Evolutionary conservation across 768 basidiomycete species (phyloP).

Genomic region (Pulveroboletus sp.): DNA sequence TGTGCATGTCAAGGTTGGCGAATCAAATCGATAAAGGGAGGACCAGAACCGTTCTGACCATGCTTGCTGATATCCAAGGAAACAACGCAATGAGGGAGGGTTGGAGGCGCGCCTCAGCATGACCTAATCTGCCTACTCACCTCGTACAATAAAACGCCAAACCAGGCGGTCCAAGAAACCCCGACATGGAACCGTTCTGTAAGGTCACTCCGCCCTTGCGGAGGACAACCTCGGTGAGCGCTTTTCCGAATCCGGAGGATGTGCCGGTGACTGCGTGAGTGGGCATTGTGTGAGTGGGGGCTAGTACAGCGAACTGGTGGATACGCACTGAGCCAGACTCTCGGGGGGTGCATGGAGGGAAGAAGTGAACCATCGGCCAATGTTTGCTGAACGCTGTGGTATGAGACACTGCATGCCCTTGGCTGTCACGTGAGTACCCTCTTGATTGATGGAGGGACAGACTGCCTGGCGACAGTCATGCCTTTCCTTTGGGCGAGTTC

Average conservation of each 20-base stretch:
- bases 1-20: not conserved
- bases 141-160: constrained; percentile 11
- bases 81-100: too few relatives aligned
- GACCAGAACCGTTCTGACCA: not conserved
- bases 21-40: not conserved
- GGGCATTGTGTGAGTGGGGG: not conserved
- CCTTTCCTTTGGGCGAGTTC: not conserved
- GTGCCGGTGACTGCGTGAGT: constrained; percentile 28
- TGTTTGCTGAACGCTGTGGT: too few relatives aligned
- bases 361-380: too few relatives aligned
- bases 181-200: constrained; percentile 11
- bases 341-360: not conserved
- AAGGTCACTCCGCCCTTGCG: constrained; percentile 18
- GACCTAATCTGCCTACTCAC: not conserved
- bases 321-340: constrained; percentile 11
- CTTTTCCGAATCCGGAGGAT: constrained; percentile 35
- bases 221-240: constrained; percentile 30
- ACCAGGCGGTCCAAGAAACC: constrained; percentile 1
- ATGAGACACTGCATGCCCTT: too few relatives aligned
- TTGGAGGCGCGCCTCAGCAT: not conserved
- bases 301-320: not conserved
- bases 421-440: too few relatives aligned
- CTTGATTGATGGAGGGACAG: too few relatives aligned
- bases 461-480: not conserved
- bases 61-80: constrained; percentile 8